phyloP scores from a whole-genome alignment of 148 eudicot species.

The Oxyria digyna region DNA sequence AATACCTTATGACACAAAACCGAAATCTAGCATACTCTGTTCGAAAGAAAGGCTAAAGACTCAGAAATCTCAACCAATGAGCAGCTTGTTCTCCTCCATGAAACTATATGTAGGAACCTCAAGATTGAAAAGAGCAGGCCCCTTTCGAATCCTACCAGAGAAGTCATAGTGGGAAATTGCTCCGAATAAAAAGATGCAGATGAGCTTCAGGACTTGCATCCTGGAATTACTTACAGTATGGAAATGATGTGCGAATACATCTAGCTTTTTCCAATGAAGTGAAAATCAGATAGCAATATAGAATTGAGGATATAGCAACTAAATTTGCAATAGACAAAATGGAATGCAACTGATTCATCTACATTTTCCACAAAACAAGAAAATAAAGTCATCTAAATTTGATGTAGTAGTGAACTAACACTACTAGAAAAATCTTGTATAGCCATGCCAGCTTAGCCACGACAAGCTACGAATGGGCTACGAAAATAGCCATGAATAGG shows the following conservation, averaged over 20 bases:
- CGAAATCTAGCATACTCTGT: not conserved
- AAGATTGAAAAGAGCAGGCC: constrained; percentile 63
- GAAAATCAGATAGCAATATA: not conserved
- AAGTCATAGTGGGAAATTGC: constrained; percentile 54
- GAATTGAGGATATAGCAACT: not conserved
- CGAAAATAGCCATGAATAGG: no score
- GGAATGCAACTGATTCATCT: not conserved
- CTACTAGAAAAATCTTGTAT: no score
- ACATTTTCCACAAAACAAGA: no score
- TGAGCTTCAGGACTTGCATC: not conserved
- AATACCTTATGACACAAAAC: not conserved
- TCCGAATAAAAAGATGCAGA: not conserved
- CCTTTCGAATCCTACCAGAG: constrained; percentile 67
- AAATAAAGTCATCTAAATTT: no score
- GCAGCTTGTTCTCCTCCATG: constrained; percentile 64
- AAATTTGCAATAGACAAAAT: not conserved
- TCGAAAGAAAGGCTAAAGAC: not conserved
- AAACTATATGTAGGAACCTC: constrained; percentile 66
- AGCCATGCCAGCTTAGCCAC: no score
- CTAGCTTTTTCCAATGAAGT: not conserved
- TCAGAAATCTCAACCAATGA: constrained; percentile 30
- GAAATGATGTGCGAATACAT: not conserved
- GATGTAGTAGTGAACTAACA: not conserved
- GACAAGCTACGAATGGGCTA: no score
- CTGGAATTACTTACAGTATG: not conserved